Conservation (phyloP, 768 basidiomycete genomes). For the Boletus coccyginus region DNA sequence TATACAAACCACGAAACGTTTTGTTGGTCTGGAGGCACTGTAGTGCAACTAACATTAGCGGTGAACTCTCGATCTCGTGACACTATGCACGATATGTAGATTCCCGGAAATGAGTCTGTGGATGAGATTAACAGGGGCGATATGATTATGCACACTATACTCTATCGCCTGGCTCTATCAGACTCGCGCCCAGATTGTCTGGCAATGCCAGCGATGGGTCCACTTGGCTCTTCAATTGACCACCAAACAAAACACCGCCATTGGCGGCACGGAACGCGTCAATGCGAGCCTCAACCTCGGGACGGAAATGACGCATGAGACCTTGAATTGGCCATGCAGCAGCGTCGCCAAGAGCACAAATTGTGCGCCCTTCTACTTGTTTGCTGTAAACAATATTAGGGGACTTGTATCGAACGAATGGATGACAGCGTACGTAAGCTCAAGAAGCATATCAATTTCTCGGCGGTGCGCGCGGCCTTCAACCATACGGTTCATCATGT, state of each 20-base stretch:
- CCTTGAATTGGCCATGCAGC: conserved; percentile 99
- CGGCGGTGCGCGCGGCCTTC: conserved; percentile 87
- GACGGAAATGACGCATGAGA: conserved; percentile 96
- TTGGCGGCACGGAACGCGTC: conserved; percentile 68
- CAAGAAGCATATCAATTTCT: conserved; percentile 98
- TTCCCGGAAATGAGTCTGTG: neutral
- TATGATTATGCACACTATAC: conserved; percentile 12
- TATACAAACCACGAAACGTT: neutral
- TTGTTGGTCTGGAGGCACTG: neutral
- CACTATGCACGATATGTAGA: neutral
- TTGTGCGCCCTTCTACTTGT: conserved; percentile 96
- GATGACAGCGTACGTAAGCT: conserved; percentile 67
- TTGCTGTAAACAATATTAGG: conserved; percentile 49
- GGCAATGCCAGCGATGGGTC: conserved; percentile 69
- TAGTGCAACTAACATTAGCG: neutral
- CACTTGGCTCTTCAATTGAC: conserved; percentile 63
- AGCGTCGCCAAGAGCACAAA: conserved; percentile 95
- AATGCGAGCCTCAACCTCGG: conserved; percentile 89
- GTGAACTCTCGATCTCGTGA: neutral
- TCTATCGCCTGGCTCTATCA: conserved; percentile 42
- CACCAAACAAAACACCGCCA: conserved; percentile 88
- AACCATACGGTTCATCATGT: conserved; percentile 98
- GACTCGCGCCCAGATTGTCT: conserved; percentile 64
- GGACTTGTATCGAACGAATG: neutral
- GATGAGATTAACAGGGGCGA: neutral